Evolutionary conservation across 2,329 filamentous ascomycete genomes (phyloP).

Genomic region (Cladophialophora exuberans): DNA sequence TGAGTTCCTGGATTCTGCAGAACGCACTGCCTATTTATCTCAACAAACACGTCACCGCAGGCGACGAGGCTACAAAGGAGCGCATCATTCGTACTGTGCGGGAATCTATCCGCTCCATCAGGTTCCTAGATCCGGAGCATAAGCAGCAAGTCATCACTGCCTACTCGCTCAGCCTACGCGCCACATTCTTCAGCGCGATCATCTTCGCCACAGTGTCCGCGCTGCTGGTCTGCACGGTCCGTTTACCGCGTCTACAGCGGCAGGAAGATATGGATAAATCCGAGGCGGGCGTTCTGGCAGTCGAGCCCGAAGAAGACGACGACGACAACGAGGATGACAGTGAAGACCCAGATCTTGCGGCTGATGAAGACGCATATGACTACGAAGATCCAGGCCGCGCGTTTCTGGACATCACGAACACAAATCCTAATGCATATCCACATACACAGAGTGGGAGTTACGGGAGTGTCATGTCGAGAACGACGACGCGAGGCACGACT

Average conservation of each 20-base stretch:
- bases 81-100: constrained; percentile 29
- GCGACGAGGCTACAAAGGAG: constrained; percentile 21
- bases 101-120: constrained; percentile 27
- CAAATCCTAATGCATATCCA: too few relatives aligned
- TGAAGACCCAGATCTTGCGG: too few relatives aligned
- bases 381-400: too few relatives aligned
- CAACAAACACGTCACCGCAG: constrained; percentile 13
- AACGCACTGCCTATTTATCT: constrained; percentile 31
- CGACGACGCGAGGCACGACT: constrained; percentile 4
- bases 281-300: neutral
- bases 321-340: neutral
- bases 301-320: neutral
- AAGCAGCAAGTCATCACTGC: constrained; percentile 31
- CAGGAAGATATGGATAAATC: constrained; percentile 20
- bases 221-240: constrained; percentile 25
- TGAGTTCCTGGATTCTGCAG: constrained; percentile 32
- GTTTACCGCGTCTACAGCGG: constrained; percentile 23
- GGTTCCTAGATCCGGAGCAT: constrained; percentile 23
- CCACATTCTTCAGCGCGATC: constrained; percentile 26
- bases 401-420: too few relatives aligned
- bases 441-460: too few relatives aligned
- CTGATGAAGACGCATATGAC: too few relatives aligned
- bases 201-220: constrained; percentile 17
- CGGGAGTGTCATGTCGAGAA: too few relatives aligned
- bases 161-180: constrained; percentile 27